Base-by-base conservation (phyloP, 352 stramenopile genomes). In the Globisporangium alternatum region DNA sequence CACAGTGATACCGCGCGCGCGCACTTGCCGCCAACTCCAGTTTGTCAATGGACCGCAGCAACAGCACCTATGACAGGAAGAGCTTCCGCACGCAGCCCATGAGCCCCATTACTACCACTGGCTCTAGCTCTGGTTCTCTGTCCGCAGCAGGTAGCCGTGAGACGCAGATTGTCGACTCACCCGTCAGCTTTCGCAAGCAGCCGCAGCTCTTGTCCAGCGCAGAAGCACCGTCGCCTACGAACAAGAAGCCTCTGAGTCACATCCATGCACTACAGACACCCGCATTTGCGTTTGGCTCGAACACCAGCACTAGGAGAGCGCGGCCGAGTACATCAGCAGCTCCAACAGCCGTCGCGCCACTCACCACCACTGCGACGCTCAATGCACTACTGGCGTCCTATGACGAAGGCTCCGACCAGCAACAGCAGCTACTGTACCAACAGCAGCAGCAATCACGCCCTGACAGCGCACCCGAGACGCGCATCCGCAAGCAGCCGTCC, bases 321-420 rank as follows among this genome's bases (percentile, higher is more conserved):
- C 59, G 59, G 19, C 48, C 48, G 12, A 10, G 6, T 4, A 21
- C 49, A 31, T 7, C 59, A n/a, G 1, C 59, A 56, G 33, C 31
- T 0, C 4, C 41, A 2, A 48, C 21, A 8, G 22, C 12, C 15
- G 22, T 31, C 5, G 22, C 75, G 9, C 10, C 48, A 5, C 62
- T 80, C 0, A 69, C 70, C 0, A 71, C 72, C 7, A 76, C 71
- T 1, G 60, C 66, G 10, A 77, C 71, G 5, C 64, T 87, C 28
- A 61, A 84, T n/a, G 55, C 69, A 0, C 56, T 90, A 21, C 69
- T 88, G 2, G 55, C 41, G 28, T 61, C 28, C 15, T 51, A 67
- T 37, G 28, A 51, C 21, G 28, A 35, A 51, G 13, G 8, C 51
- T 28, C 6, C 15, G 63, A 68, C 47, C 37, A 33, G 15, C 57